A percentile compares a stretch with the other conserved stretches of the same genome.
phyloP scores from a whole-genome alignment of 257 asterid species.

The Ehretia macrophylla region DNA sequence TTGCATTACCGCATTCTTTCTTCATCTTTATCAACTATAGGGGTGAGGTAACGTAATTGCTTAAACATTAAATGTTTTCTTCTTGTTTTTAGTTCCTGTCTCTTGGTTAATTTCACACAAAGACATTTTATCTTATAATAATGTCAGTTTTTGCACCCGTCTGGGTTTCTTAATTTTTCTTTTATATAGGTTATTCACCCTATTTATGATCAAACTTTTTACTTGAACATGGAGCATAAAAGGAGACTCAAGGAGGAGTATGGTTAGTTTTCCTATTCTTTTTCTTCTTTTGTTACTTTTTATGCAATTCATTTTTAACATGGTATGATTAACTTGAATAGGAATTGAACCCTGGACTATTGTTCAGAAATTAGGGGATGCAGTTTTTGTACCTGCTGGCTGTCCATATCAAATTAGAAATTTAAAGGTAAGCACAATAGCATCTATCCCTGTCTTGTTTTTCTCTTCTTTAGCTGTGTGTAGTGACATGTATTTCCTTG shows the following conservation, averaged over 20 bases:
- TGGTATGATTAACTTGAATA: slow-evolving; percentile 19
- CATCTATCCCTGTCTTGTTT: background rate
- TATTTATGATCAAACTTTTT: slow-evolving; percentile 78
- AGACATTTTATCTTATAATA: too few relatives aligned
- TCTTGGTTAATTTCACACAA: too few relatives aligned
- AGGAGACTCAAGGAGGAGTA: slow-evolving; percentile 72
- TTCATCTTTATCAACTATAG: background rate
- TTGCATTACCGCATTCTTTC: background rate
- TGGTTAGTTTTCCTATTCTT: slow-evolving; percentile 42
- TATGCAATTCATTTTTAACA: background rate
- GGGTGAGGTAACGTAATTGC: background rate
- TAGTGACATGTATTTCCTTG: background rate
- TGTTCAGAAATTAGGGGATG: slow-evolving; percentile 76
- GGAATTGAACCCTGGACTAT: slow-evolving; percentile 95
- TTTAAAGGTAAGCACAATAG: slow-evolving; percentile 47
- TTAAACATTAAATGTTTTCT: background rate
- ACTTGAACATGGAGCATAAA: slow-evolving; percentile 76
- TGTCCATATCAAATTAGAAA: slow-evolving; percentile 95
- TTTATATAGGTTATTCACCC: slow-evolving; percentile 68
- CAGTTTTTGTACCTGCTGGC: slow-evolving; percentile 89
- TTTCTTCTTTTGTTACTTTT: background rate
- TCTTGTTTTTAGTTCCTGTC: too few relatives aligned
- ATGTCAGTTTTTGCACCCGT: background rate
- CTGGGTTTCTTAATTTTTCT: background rate
- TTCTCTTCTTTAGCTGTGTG: background rate